Evolutionary conservation across 2,329 filamentous ascomycete genomes (phyloP).

Genomic region (Cytospora leucostoma): DNA sequence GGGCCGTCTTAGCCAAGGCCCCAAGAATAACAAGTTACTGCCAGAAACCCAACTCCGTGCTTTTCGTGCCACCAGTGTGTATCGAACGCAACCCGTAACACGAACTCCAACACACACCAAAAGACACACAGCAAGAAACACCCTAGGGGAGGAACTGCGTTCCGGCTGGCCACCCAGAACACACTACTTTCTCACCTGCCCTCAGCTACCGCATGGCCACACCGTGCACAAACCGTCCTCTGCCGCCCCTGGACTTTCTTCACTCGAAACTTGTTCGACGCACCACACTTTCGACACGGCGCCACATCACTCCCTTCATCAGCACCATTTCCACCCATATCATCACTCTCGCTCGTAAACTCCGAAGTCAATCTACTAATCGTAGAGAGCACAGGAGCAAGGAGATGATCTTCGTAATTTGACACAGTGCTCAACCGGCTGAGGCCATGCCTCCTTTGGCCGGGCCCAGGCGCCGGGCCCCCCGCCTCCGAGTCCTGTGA

Average conservation of each 20-base stretch:
- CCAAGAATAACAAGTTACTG: neutral
- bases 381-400: slow-evolving; percentile 43
- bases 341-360: slow-evolving; percentile 42
- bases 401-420: slow-evolving; percentile 25
- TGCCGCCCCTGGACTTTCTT: slow-evolving; percentile 56
- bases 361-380: slow-evolving; percentile 62
- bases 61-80: slow-evolving; percentile 1
- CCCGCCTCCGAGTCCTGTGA: slow-evolving; percentile 27
- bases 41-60: slow-evolving; percentile 12
- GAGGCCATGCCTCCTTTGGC: slow-evolving; percentile 14
- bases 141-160: neutral
- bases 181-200: neutral
- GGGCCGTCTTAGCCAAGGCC: neutral
- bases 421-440: slow-evolving; percentile 27
- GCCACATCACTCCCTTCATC: slow-evolving; percentile 49
- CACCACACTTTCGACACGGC: slow-evolving; percentile 60
- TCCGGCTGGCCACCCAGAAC: neutral
- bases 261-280: slow-evolving; percentile 60
- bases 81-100: neutral
- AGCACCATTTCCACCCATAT: slow-evolving; percentile 33
- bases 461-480: slow-evolving; percentile 16
- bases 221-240: slow-evolving; percentile 63
- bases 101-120: neutral
- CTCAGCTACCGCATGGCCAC: slow-evolving; percentile 39
- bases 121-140: neutral